Conservation (phyloP, 352 stramenopile species). For the Pythium phragmiticola region DNA sequence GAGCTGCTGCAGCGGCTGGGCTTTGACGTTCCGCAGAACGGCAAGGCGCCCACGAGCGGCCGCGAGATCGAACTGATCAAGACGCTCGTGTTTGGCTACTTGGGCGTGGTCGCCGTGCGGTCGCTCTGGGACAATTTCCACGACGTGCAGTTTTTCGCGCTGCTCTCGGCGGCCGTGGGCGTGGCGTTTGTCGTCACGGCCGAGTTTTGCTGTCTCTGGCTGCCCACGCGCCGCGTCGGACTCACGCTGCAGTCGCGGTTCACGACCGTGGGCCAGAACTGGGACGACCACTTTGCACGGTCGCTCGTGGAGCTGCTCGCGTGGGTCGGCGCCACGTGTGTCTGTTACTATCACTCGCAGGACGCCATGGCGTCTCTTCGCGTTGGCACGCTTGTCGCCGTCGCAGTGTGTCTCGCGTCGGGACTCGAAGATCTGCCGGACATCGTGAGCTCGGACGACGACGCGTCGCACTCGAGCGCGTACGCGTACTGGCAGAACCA, state of each 20-base stretch:
- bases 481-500: slow-evolving; percentile 66
- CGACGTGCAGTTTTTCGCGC: slow-evolving; percentile 70
- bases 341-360: slow-evolving; percentile 57
- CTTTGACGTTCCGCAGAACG: slow-evolving; percentile 73
- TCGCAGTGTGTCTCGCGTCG: slow-evolving; percentile 47
- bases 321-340: slow-evolving; percentile 54
- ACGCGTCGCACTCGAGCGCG: slow-evolving; percentile 28
- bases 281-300: slow-evolving; percentile 46
- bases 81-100: slow-evolving; percentile 74
- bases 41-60: slow-evolving; percentile 62
- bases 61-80: slow-evolving; percentile 75
- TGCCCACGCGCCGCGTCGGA: slow-evolving; percentile 65
- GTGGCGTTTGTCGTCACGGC: slow-evolving; percentile 72
- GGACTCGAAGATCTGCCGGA: slow-evolving; percentile 60
- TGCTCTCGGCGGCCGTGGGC: slow-evolving; percentile 61
- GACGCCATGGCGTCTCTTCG: slow-evolving; percentile 54
- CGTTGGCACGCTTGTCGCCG: slow-evolving; percentile 51
- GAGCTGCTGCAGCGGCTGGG: slow-evolving; percentile 57
- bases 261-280: slow-evolving; percentile 58
- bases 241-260: slow-evolving; percentile 77
- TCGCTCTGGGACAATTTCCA: slow-evolving; percentile 66
- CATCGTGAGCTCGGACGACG: slow-evolving; percentile 44
- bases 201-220: slow-evolving; percentile 80
- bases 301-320: slow-evolving; percentile 64
- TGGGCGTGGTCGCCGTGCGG: slow-evolving; percentile 62